Base-by-base conservation (phyloP, 495 filamentous ascomycete genomes). In the Lasiosphaeria hispida region DNA sequence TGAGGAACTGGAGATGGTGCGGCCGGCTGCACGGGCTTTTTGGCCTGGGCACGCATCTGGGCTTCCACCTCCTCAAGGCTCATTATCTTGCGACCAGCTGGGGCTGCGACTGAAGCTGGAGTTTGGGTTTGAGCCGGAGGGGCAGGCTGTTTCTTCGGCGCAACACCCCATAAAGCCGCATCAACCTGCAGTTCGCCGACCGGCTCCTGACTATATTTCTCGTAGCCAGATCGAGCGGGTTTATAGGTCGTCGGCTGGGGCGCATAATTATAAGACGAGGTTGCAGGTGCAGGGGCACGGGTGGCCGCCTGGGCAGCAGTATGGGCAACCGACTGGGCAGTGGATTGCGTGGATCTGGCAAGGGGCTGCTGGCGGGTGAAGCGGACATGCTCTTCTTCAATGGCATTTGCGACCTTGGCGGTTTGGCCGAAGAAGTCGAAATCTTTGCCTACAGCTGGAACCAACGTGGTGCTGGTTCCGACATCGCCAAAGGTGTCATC, bases 1-100 rank as follows among this genome's bases (percentile, higher is more conserved):
- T 64, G 55, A 23, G 63, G 66, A 54, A 67, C 58, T 40, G 73
- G 58, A 45, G 68, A 56, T 13, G 66, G 53, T 48, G 72, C 47
- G 44, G 61, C 54, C 17, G 51, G 60, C 49, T 72, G 70, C 23
- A 73, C 54, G 14, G 80, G 71, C 53, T 76, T 79, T 62, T 85
- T 83, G 15, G 80, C 72, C 63, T 91, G 88, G 10, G 84, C 80
- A 38, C 90, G 84, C 80, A 99, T 89, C 63, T 91, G 86, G 36
- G 94, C 95, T 75, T 99, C 94, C 13, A 99, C 94, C 72, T 97
- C 94, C 68, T 97, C 94, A 57, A 99, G 67, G 64, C 90, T 97
- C 87, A 99, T 84, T 80, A 97, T 89, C 75, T 91, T 96, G 66
- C 83, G 86, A n/a, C 77, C 65, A 17, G 67, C 48, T 34, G 69